A percentile compares a stretch with the other conserved stretches of the same genome.
Evolutionary conservation across 106 monocot genomes (phyloP).

Genomic region (Acorus calamus): DNA sequence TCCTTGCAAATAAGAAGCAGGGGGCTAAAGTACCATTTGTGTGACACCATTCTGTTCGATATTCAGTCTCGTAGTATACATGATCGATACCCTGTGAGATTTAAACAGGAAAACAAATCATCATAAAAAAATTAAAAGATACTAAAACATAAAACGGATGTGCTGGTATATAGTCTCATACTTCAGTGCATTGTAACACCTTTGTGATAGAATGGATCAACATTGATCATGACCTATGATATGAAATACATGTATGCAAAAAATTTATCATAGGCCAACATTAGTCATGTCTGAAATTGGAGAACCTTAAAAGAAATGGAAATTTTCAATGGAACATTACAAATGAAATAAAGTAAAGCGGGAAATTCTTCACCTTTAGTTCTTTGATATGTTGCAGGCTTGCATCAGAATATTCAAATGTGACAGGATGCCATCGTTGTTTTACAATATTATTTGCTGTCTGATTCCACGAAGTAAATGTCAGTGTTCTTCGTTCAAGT

Average conservation of each 20-base stretch:
- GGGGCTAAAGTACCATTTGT: conserved; percentile 55
- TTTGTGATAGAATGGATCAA: too few species aligned
- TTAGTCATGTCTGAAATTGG: too few species aligned
- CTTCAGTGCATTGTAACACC: too few species aligned
- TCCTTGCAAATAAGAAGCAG: conserved; percentile 86
- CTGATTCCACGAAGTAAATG: conserved; percentile 84
- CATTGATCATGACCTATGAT: too few species aligned
- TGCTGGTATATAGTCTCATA: too few species aligned
- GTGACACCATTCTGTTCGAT: conserved; percentile 76
- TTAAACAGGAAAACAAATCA: not conserved
- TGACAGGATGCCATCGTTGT: conserved; percentile 83
- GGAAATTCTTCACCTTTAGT: conserved; percentile 52
- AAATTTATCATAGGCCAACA: too few species aligned
- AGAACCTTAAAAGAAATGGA: too few species aligned
- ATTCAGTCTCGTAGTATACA: conserved; percentile 72
- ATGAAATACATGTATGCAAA: too few species aligned
- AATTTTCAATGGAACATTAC: too few species aligned
- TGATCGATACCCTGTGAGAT: conserved; percentile 48
- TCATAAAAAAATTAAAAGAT: too few species aligned
- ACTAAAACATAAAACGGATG: too few species aligned
- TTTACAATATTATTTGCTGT: conserved; percentile 35
- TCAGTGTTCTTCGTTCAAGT: conserved; percentile 77
- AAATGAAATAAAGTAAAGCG: not conserved
- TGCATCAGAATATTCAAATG: conserved; percentile 60
- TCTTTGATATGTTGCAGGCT: conserved; percentile 41